Base-by-base conservation (phyloP, 164 flowering plant genomes). In the Euptelea pleiosperma region DNA sequence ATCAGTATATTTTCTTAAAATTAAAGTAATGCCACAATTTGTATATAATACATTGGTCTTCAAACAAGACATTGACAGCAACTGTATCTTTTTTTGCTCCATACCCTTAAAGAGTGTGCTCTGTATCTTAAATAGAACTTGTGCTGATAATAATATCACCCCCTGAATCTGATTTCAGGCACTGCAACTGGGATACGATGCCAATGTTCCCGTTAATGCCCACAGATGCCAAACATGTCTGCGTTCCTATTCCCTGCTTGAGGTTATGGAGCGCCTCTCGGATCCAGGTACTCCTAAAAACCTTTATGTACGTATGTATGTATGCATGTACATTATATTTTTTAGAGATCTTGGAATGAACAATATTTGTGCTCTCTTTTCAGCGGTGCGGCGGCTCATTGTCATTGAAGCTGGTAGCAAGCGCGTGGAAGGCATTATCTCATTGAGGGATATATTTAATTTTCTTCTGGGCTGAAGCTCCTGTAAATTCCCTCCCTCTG, bases 341-440 rank as follows among this genome's bases (percentile, higher is more conserved):
- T 12, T 14, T 44, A 1, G 9, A 33, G 36, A 14, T 45, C n/a
- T 26, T 41, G 26, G 35, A 19, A 41, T 30, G 18, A 42, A 25
- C 45, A 26, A 39, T 29, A 9, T 60, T 51, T 18, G 21, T 44
- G 44, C 16, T 57, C 14, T 47, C 36, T 41, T 63, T 57, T 54
- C 81, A 81, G 86, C 68, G 63, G 81, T 73, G 39, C 57, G 86
- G 60, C 70, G 82, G 40, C 65, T 81, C 26, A 71, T 79, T 52
- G 73, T 81, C 55, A 75, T 81, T 50, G 78, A 79, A 58, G 79
- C 83, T 57, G 79, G 82, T 18, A 79, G 76, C 72, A 75, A 72
- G 66, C 82, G 81, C 6, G 86, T 84, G 37, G 84, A 84, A 68
- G 89, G 89, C 37, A 76, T 84, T 54, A 72, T 78, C 56, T 75